Base-by-base conservation (phyloP, 1,139 yeast genomes). In the Sugiyamaella neomexicana region DNA sequence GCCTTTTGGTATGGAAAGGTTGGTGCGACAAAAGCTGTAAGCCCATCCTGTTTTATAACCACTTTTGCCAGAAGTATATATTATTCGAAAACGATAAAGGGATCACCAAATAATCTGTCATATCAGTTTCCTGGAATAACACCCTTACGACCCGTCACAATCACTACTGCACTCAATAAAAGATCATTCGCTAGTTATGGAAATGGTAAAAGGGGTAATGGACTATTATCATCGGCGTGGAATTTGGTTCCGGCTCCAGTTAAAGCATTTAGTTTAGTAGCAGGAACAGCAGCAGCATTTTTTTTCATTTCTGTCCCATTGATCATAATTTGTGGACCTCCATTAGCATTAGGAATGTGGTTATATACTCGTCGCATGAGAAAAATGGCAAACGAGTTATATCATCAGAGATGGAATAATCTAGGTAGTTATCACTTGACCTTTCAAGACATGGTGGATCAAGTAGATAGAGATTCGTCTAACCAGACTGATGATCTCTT, bases 391-490 rank as follows among this genome's bases (percentile, higher is more conserved):
- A 53, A 55, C 17, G 53, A 56, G 16, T 56, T 64, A 27, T 62
- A 58, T 53, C 61, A 61, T 39, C 65, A 63, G 46, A 55, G 69
- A 42, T 65, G 69, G 69, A 48, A 56, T 42, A 64, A 64, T 27
- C 56, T 64, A 61, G 67, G 66, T 16, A 56, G 60, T 15, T 63
- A 62, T 49, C 67, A 63, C 42, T 49, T 65, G 45, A 54, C 59
- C 9, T 48, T 48, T 48, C 16, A 48, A 17, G 52, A 41, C 36
- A n/a, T 31, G 10, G 10, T 40, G 3, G 42, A 42, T 8, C 41
- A 31, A 6, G 27, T 41, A 15, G 32, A 49, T 8, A 55, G 54
- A 8, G 12, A 25, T 6, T 42, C 25, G 7, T 46, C 17, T 12
- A 15, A 10, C 5, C 31, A 12, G 8, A 17, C 32, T 23, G 44